Percentiles rank a stretch among this genome's conserved stretches.
Conservation (phyloP, 1,139 yeast genomes). For the Yamadazyma oceani region DNA sequence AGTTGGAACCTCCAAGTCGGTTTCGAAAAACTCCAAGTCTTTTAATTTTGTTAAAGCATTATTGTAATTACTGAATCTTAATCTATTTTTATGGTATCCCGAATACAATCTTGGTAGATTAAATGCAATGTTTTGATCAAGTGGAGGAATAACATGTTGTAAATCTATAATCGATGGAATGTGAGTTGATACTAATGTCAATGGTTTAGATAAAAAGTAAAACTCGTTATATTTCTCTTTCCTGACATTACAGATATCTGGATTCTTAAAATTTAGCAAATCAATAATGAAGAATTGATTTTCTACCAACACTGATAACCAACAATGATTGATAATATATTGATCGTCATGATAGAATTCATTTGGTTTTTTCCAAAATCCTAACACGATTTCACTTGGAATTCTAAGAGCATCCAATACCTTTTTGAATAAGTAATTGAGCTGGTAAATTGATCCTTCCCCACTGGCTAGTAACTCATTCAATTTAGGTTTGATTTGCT, state of each 20-base stretch:
- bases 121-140: conserved; percentile 75
- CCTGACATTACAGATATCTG: conserved; percentile 37
- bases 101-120: conserved; percentile 85
- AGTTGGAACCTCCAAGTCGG: conserved; percentile 68
- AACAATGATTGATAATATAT: conserved; percentile 75
- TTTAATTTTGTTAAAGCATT: conserved; percentile 72
- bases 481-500: conserved; percentile 43
- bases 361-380: conserved; percentile 80
- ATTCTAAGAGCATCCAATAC: conserved; percentile 72
- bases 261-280: conserved; percentile 36
- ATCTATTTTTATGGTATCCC: conserved; percentile 61
- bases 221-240: conserved; percentile 43
- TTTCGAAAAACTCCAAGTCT: conserved; percentile 77
- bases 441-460: conserved; percentile 63
- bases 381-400: conserved; percentile 74
- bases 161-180: conserved; percentile 75
- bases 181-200: conserved; percentile 77
- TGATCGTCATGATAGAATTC: conserved; percentile 52
- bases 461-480: conserved; percentile 37
- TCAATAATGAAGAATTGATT: conserved; percentile 82
- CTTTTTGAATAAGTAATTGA: conserved; percentile 73
- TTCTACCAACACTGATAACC: conserved; percentile 79
- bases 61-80: conserved; percentile 67
- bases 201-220: conserved; percentile 78
- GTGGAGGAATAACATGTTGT: conserved; percentile 84